These are phyloP conservation scores for Diplocarpon mali DNA, from an alignment of 2,329 filamentous ascomycete species.

Conservation along the genomic window DNA sequence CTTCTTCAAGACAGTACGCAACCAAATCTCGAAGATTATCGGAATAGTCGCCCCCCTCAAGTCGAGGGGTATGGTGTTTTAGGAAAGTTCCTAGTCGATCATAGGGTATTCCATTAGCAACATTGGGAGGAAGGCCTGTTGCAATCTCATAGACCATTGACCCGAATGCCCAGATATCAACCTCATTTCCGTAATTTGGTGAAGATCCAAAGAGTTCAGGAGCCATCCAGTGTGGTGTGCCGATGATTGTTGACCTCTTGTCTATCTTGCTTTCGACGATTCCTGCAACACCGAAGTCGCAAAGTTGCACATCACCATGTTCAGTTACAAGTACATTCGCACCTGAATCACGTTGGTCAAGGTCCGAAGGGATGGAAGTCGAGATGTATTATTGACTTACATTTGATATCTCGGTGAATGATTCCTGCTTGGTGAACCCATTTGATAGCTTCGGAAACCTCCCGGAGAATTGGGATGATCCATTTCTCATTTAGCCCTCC, in stretches of 20 bases:
- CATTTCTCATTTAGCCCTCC: constrained; percentile 59
- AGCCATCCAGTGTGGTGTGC: constrained; percentile 81
- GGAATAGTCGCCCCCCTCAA: constrained; percentile 64
- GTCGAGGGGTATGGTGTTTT: constrained; percentile 51
- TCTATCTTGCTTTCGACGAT: constrained; percentile 64
- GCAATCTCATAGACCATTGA: constrained; percentile 74
- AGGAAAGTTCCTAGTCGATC: constrained; percentile 43
- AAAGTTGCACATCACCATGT: constrained; percentile 65
- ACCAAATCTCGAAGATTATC: constrained; percentile 57
- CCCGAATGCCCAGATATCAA: constrained; percentile 79
- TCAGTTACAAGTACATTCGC: constrained; percentile 75
- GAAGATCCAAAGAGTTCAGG: constrained; percentile 56
- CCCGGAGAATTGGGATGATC: constrained; percentile 56
- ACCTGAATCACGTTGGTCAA: constrained; percentile 25
- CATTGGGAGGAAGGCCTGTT: constrained; percentile 64
- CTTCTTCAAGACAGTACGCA: constrained; percentile 60
- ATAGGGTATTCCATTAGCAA: constrained; percentile 37
- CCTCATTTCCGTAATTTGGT: constrained; percentile 56
- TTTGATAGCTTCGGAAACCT: constrained; percentile 53
- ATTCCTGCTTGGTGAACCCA: constrained; percentile 61
- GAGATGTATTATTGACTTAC: constrained; percentile 24
- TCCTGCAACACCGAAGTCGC: constrained; percentile 75
- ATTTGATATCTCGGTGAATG: constrained; percentile 63
- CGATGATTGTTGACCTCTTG: constrained; percentile 71
- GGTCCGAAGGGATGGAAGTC: background rate